Conservation (phyloP, 495 filamentous ascomycete species). For the Xylaria bambusicola region DNA sequence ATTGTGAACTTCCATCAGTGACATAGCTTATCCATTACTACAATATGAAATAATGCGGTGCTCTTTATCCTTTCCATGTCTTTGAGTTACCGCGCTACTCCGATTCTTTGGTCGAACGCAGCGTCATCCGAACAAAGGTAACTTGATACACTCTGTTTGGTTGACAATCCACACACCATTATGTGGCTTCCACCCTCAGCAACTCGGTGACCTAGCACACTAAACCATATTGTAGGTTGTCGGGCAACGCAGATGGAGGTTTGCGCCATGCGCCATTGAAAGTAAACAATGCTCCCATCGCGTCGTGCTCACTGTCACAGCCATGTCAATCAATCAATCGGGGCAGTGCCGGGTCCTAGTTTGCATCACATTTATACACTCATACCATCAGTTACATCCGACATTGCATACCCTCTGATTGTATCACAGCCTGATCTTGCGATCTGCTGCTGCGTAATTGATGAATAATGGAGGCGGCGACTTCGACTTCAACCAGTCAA, state of each 20-base stretch:
- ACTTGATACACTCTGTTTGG: not conserved
- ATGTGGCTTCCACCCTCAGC: not conserved
- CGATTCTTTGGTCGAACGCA: not conserved
- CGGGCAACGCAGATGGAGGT: not conserved
- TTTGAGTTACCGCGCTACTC: not conserved
- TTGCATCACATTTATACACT: no score
- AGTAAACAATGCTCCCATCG: conserved; percentile 3
- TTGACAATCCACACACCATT: not conserved
- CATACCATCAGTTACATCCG: no score
- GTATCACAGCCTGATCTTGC: not conserved
- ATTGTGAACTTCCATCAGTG: no score
- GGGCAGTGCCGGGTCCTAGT: no score
- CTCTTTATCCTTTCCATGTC: not conserved
- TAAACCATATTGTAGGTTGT: not conserved
- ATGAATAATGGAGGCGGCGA: conserved; percentile 5
- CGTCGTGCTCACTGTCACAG: not conserved
- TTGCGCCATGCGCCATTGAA: not conserved
- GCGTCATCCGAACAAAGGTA: not conserved
- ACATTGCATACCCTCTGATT: not conserved
- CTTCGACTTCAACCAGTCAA: not conserved
- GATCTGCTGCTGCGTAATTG: not conserved
- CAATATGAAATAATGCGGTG: not conserved
- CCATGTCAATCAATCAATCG: not conserved
- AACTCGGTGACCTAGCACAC: not conserved
- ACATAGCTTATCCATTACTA: no score